Conservation (phyloP, 2,329 filamentous ascomycete genomes). For the Pyrenochaeta sp. region DNA sequence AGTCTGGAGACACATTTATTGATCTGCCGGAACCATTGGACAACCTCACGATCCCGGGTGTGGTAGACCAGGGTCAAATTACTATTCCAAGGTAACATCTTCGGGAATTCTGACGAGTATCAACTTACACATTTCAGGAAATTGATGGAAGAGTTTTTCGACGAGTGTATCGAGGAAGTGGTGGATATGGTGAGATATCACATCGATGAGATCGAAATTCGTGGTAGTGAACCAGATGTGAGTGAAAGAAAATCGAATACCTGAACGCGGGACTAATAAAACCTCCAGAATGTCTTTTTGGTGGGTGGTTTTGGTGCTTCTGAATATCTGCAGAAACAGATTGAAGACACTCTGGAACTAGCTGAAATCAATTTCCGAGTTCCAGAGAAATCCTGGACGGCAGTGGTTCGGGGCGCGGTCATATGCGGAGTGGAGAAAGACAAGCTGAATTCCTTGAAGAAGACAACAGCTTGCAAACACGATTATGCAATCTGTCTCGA, state of each 20-base stretch:
- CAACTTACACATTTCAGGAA: conserved; percentile 10
- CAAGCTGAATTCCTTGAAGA: conserved; percentile 10
- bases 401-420: conserved; percentile 30
- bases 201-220: conserved; percentile 19
- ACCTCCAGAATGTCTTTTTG: conserved; percentile 23
- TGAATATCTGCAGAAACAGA: conserved; percentile 17
- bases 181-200: conserved; percentile 29
- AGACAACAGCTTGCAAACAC: conserved; percentile 18
- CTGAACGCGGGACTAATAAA: background rate
- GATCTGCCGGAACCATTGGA: conserved; percentile 25
- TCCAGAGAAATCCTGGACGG: conserved; percentile 29
- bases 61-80: conserved; percentile 25
- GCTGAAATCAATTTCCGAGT: conserved; percentile 18
- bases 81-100: conserved; percentile 18
- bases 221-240: conserved; percentile 20
- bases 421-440: conserved; percentile 34
- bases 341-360: conserved; percentile 13
- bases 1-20: conserved; percentile 19
- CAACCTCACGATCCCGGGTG: conserved; percentile 17
- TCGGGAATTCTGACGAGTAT: background rate
- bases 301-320: conserved; percentile 28
- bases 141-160: conserved; percentile 32
- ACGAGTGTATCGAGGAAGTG: conserved; percentile 25
- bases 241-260: background rate
- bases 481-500: conserved; percentile 26